phyloP scores from a whole-genome alignment of 306 rosid genomes.

The Corylus avellana region DNA sequence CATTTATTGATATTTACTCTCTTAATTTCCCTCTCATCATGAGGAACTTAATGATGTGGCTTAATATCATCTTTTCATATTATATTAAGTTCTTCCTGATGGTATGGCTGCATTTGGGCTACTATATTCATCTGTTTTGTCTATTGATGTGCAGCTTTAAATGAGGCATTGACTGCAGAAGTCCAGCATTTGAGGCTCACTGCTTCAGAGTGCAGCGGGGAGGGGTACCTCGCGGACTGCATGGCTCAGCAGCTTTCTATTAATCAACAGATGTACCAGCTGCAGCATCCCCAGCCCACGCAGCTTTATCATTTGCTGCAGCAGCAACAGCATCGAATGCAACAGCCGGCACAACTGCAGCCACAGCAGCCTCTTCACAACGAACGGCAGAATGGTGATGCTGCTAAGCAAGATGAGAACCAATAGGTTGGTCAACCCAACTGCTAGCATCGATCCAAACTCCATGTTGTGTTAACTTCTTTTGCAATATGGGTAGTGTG shows the following conservation, averaged over 20 bases:
- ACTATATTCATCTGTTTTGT: background rate
- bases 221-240: conserved; percentile 44
- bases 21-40: background rate
- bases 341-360: conserved; percentile 32
- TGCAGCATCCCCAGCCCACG: conserved; percentile 46
- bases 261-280: conserved; percentile 56
- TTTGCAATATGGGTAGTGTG: conserved; percentile 24
- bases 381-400: conserved; percentile 43
- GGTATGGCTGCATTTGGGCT: conserved; percentile 11
- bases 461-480: conserved; percentile 14
- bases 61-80: background rate
- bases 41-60: background rate
- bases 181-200: conserved; percentile 63
- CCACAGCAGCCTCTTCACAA: conserved; percentile 38
- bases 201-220: conserved; percentile 61
- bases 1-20: background rate
- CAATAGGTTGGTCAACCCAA: conserved; percentile 19
- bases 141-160: conserved; percentile 57
- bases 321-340: conserved; percentile 35
- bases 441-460: conserved; percentile 20
- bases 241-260: conserved; percentile 61
- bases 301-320: conserved; percentile 43
- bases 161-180: conserved; percentile 74
- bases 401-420: conserved; percentile 22
- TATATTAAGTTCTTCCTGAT: background rate